phyloP scores from a whole-genome alignment of 2,329 filamentous ascomycete species.

The Orbilia quercus region DNA sequence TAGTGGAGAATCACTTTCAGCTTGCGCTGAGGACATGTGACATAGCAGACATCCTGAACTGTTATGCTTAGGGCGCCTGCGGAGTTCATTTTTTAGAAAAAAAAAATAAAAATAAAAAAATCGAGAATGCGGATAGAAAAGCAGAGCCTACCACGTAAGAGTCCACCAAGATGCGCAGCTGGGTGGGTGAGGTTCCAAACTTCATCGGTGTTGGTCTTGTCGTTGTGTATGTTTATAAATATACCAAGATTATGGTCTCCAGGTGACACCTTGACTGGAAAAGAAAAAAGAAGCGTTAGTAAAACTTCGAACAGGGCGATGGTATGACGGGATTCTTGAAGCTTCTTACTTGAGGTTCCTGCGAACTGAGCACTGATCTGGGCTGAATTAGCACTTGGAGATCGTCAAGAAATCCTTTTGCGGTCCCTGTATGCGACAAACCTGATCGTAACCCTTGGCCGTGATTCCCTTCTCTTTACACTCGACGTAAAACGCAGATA shows the following conservation, averaged over 20 bases:
- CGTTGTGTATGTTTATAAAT: constrained; percentile 83
- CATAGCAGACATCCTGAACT: constrained; percentile 87
- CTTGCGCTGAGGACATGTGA: constrained; percentile 88
- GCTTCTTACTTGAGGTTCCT: constrained; percentile 74
- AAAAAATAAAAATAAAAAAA: too few relatives aligned
- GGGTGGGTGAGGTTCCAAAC: constrained; percentile 96
- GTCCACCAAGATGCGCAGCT: constrained; percentile 87
- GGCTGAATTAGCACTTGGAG: constrained; percentile 74
- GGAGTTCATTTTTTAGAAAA: constrained; percentile 51
- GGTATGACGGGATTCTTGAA: background rate
- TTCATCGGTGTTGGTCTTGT: constrained; percentile 74
- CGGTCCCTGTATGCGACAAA: constrained; percentile 9
- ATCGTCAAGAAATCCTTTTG: background rate
- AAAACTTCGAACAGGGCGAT: background rate
- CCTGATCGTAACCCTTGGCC: constrained; percentile 89
- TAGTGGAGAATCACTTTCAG: constrained; percentile 94
- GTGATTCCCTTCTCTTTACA: constrained; percentile 90
- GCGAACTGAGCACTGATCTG: constrained; percentile 91
- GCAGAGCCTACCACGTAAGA: constrained; percentile 72
- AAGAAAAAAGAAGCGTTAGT: background rate
- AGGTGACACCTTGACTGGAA: constrained; percentile 81
- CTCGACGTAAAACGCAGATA: constrained; percentile 93
- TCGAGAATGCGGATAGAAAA: too few relatives aligned
- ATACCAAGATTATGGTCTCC: constrained; percentile 96
- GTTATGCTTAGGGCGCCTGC: constrained; percentile 81